Evolutionary conservation across 768 basidiomycete species (phyloP).

Genomic region (Xanthoconium stramineum): DNA sequence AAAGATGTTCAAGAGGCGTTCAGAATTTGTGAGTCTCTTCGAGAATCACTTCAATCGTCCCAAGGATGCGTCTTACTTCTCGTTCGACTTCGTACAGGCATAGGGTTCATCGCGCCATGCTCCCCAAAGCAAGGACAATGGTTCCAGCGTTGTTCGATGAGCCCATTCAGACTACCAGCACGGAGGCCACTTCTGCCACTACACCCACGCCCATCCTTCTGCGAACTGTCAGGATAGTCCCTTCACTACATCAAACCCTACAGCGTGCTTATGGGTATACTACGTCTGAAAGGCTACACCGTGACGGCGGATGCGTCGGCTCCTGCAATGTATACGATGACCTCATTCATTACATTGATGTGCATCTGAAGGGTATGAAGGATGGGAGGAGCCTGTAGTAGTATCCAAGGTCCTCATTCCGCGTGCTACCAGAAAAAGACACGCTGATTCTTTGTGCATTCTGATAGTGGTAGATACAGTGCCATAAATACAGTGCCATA

Average conservation of each 20-base stretch:
- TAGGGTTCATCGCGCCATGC: constrained; percentile 72
- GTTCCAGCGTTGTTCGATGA: constrained; percentile 36
- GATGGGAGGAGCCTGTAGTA: constrained; percentile 54
- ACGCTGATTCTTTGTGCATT: too few relatives aligned
- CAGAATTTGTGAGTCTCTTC: constrained; percentile 61
- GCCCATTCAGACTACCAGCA: background rate
- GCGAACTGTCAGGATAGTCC: background rate
- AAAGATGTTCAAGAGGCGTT: constrained; percentile 59
- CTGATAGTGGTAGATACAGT: too few relatives aligned
- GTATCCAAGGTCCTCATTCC: too few relatives aligned
- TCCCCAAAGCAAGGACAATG: constrained; percentile 71
- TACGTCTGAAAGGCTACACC: constrained; percentile 54
- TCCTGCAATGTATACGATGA: constrained; percentile 70
- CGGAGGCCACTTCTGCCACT: background rate
- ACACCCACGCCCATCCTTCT: background rate
- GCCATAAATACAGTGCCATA: too few relatives aligned
- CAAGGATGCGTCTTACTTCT: background rate
- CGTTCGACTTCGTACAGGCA: constrained; percentile 44
- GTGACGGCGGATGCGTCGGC: constrained; percentile 4
- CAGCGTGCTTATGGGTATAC: constrained; percentile 99
- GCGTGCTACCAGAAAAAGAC: too few relatives aligned
- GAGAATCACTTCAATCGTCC: constrained; percentile 22
- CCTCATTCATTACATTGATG: constrained; percentile 85
- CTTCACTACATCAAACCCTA: constrained; percentile 70
- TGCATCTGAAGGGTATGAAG: constrained; percentile 67